These are phyloP conservation scores for Eruca vesicaria DNA, from an alignment of 441 rosid species.

Conservation along the genomic window DNA sequence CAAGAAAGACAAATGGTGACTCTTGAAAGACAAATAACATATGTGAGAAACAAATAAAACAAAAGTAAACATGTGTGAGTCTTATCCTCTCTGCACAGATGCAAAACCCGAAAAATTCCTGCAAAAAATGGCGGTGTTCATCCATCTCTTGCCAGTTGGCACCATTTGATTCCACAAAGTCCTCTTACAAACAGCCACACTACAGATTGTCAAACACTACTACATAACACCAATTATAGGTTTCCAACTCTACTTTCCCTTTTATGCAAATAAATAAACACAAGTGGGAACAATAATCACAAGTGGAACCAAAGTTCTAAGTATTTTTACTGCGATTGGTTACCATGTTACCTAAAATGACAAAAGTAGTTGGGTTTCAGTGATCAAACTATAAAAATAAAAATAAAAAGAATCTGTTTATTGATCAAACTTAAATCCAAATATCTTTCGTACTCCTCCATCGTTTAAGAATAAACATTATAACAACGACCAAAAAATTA, in stretches of 20 bases:
- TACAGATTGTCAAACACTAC: background rate
- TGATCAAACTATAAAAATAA: background rate
- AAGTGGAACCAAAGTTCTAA: background rate
- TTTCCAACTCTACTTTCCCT: background rate
- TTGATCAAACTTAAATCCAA: background rate
- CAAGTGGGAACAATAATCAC: background rate
- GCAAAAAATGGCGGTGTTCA: background rate
- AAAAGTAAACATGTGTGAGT: background rate
- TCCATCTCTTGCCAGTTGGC: constrained; percentile 13
- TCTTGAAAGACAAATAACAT: background rate
- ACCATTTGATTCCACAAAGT: constrained; percentile 11
- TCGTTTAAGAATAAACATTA: background rate
- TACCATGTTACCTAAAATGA: background rate
- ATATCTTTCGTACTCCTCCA: background rate
- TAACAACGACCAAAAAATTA: background rate
- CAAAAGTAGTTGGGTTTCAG: background rate
- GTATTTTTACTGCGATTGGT: background rate
- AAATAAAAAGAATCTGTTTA: background rate
- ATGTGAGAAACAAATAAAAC: background rate
- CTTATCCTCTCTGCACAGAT: constrained; percentile 1
- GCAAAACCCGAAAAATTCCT: constrained; percentile 16
- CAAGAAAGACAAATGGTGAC: background rate
- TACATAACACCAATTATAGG: background rate
- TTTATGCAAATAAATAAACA: background rate
- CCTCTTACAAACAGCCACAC: background rate